Base-by-base conservation (phyloP, 2,329 filamentous ascomycete genomes). In the Gremmenia infestans region DNA sequence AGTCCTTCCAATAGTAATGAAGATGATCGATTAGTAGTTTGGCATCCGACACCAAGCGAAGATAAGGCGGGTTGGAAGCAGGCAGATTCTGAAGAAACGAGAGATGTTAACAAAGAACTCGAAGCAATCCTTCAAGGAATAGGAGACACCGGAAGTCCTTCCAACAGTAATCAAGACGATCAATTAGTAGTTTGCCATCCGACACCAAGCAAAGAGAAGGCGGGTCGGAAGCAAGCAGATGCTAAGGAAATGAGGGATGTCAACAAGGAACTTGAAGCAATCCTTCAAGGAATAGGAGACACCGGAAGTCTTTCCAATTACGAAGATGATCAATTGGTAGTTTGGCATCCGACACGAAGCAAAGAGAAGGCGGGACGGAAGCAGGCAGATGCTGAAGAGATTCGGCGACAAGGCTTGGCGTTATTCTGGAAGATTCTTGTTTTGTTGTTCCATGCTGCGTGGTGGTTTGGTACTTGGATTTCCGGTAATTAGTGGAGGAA, bases 121-220 rank as follows among this genome's bases (percentile, higher is more conserved):
- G 19, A 22, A 22, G 19, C 2, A 22, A 22, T 22, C 25, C 25
- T 25, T 25, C 25, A 6, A 39, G 36, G 15, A 39, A 4, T 12
- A 52, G 62, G 46, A 60, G 63, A 53, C 60, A 65, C 46, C 62
- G 65, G 58, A 58, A 54, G 42, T 61, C 60, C 36, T 57, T 55
- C 43, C 17, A 54, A 47, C 39, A 53, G 15, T 57, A 49, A 54
- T 15, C 17, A 8, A 22, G 25, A 28, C 35, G 59, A 55, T 46
- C 55, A 12, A 39, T 43, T 60, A 28, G 52, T 56, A 28, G 55
- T 60, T 42, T 28, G 50, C 35, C 54, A 60, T 48, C 43, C 57
- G 5, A 49, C 52, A 47, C 54, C 59, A 28, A 43, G 25, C 37
- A 50, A 52, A 49, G 50, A 54, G 46, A 55, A 52, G 52, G 51